Evolutionary conservation across 805 yeast species (phyloP).

Genomic region (Ogataea polymorpha): DNA sequence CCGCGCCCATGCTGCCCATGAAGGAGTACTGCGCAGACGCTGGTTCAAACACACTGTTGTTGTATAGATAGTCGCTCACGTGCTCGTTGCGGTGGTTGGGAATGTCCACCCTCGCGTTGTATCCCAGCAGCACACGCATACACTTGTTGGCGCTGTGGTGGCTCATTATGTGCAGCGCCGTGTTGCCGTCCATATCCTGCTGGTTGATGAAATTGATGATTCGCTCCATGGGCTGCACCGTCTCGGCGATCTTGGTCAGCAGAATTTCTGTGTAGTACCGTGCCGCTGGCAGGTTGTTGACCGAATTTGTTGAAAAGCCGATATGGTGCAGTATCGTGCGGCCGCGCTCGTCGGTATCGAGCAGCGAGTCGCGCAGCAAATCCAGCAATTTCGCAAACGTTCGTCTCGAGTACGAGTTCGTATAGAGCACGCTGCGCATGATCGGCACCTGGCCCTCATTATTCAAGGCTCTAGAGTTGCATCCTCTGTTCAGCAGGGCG

Average conservation of each 20-base stretch:
- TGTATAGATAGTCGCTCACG: slow-evolving; percentile 39
- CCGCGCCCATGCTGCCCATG: slow-evolving; percentile 6
- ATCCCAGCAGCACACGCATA: slow-evolving; percentile 42
- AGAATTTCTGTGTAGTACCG: slow-evolving; percentile 77
- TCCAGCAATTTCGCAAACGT: slow-evolving; percentile 79
- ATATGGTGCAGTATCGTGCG: slow-evolving; percentile 87
- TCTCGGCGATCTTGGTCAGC: slow-evolving; percentile 66
- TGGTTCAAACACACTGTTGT: slow-evolving; percentile 20
- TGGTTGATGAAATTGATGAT: slow-evolving; percentile 54
- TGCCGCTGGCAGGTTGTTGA: slow-evolving; percentile 72
- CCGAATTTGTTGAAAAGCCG: slow-evolving; percentile 63
- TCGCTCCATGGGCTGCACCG: slow-evolving; percentile 55
- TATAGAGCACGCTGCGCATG: slow-evolving; percentile 79
- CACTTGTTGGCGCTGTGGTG: slow-evolving; percentile 44
- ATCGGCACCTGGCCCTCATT: slow-evolving; percentile 83
- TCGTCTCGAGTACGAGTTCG: slow-evolving; percentile 79
- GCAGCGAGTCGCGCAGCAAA: slow-evolving; percentile 69
- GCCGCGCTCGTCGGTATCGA: slow-evolving; percentile 68
- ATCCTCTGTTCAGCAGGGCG: slow-evolving; percentile 71
- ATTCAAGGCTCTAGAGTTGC: slow-evolving; percentile 58
- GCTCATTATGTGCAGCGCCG: slow-evolving; percentile 51
- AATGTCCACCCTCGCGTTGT: slow-evolving; percentile 53
- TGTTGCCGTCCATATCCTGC: slow-evolving; percentile 56
- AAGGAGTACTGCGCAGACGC: slow-evolving; percentile 9
- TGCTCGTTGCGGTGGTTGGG: slow-evolving; percentile 43